phyloP scores from a whole-genome alignment of 2,329 filamentous ascomycete genomes.

The Epichloe uncinata region DNA sequence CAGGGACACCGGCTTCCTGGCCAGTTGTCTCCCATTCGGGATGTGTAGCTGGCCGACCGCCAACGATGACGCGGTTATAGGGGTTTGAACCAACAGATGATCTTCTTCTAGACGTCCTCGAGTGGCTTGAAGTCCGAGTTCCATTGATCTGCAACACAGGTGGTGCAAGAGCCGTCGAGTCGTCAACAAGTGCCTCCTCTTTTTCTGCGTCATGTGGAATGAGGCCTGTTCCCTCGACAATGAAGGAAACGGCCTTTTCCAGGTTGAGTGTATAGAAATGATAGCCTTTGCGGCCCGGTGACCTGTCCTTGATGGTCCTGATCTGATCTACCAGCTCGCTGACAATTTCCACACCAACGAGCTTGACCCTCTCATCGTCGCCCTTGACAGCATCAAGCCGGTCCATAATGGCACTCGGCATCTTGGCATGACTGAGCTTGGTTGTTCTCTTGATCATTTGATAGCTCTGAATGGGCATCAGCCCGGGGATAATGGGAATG shows the following conservation, averaged over 20 bases:
- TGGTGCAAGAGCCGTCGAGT: slow-evolving; percentile 15
- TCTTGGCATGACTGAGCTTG: slow-evolving; percentile 80
- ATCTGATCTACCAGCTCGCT: slow-evolving; percentile 73
- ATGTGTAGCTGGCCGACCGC: slow-evolving; percentile 43
- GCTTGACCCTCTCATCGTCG: slow-evolving; percentile 72
- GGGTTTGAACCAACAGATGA: slow-evolving; percentile 76
- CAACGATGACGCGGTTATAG: slow-evolving; percentile 76
- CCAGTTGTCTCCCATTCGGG: slow-evolving; percentile 61
- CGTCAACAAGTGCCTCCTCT: slow-evolving; percentile 38
- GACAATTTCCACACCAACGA: slow-evolving; percentile 67
- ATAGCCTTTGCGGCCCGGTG: slow-evolving; percentile 59
- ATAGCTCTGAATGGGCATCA: slow-evolving; percentile 97
- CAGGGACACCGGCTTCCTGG: slow-evolving; percentile 63
- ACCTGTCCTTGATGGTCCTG: slow-evolving; percentile 46
- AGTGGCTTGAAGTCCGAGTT: slow-evolving; percentile 20
- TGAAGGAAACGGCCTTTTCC: slow-evolving; percentile 90
- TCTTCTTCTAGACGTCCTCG: slow-evolving; percentile 42
- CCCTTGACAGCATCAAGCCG: slow-evolving; percentile 61
- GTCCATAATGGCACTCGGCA: slow-evolving; percentile 58
- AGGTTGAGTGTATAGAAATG: slow-evolving; percentile 97
- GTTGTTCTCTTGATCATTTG: slow-evolving; percentile 89
- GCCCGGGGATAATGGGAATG: slow-evolving; percentile 80
- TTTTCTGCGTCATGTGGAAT: slow-evolving; percentile 53
- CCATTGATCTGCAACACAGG: slow-evolving; percentile 36
- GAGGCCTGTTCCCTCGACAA: slow-evolving; percentile 72